Evolutionary conservation across 345 rosid species (phyloP).

Genomic region (Abelmoschus esculentus): DNA sequence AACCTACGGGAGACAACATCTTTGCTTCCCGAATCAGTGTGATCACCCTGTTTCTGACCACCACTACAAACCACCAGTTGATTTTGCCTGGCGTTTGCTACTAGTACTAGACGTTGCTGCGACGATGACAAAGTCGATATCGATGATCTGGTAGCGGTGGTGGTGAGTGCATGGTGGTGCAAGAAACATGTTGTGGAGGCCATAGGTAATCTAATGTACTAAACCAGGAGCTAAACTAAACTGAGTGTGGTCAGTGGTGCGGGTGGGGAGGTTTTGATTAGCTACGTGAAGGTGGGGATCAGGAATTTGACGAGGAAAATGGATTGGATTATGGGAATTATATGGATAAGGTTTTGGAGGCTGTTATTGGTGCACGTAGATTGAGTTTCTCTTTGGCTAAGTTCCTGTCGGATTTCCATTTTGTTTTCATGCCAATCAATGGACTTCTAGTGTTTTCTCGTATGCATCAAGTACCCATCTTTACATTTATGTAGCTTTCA

Average conservation of each 20-base stretch:
- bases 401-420: no score
- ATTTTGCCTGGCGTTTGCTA: slow-evolving; percentile 37
- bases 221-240: neutral
- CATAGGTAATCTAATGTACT: slow-evolving; percentile 31
- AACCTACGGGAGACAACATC: slow-evolving; percentile 55
- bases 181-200: slow-evolving; percentile 63
- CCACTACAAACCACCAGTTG: neutral
- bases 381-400: no score
- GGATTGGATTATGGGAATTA: neutral
- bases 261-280: neutral
- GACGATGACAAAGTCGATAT: neutral
- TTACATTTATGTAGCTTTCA: no score
- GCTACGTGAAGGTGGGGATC: neutral
- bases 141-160: slow-evolving; percentile 34
- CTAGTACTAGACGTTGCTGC: neutral
- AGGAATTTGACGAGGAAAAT: neutral
- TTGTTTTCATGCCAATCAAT: no score
- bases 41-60: slow-evolving; percentile 43
- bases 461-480: no score
- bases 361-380: no score
- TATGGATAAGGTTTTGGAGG: no score
- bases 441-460: no score
- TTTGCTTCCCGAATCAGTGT: neutral
- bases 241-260: neutral
- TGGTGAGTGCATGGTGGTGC: slow-evolving; percentile 53